phyloP scores from a whole-genome alignment of 768 basidiomycete genomes.

The Gelatoporia subvermispora region DNA sequence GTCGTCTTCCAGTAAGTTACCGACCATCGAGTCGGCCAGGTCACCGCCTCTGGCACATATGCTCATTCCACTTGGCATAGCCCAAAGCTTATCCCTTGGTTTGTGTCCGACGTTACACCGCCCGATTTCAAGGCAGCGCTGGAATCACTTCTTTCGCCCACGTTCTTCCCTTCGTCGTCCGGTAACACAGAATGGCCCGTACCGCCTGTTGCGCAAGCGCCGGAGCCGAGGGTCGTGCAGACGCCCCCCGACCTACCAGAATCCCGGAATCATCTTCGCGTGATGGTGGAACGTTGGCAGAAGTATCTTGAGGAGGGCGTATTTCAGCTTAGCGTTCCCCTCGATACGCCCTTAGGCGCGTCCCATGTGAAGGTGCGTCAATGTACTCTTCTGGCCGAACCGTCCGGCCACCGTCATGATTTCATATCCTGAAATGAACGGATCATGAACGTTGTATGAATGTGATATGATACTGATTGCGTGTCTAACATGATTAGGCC shows the following conservation, averaged over 20 bases:
- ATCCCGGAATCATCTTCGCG: slow-evolving; percentile 40
- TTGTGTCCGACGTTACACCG: slow-evolving; percentile 92
- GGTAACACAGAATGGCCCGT: neutral
- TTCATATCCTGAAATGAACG: neutral
- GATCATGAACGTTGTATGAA: neutral
- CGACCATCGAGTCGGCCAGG: neutral
- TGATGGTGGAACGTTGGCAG: slow-evolving; percentile 70
- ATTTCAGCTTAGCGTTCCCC: slow-evolving; percentile 70
- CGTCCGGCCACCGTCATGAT: neutral
- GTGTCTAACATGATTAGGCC: slow-evolving; percentile 8
- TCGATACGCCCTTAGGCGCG: slow-evolving; percentile 51
- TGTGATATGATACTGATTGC: neutral
- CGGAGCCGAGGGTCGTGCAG: slow-evolving; percentile 8
- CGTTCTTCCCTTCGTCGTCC: slow-evolving; percentile 47
- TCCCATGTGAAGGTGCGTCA: slow-evolving; percentile 27
- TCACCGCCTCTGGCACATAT: no score
- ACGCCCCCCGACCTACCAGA: slow-evolving; percentile 24
- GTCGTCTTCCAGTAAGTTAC: slow-evolving; percentile 84
- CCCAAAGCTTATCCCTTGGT: slow-evolving; percentile 95
- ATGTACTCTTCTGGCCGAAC: neutral
- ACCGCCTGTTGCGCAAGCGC: neutral
- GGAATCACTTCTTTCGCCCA: slow-evolving; percentile 48
- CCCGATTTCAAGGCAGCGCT: slow-evolving; percentile 70
- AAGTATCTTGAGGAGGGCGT: slow-evolving; percentile 61
- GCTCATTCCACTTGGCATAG: slow-evolving; percentile 32